Conservation (phyloP, 345 rosid genomes). For the Populus ilicifolia region DNA sequence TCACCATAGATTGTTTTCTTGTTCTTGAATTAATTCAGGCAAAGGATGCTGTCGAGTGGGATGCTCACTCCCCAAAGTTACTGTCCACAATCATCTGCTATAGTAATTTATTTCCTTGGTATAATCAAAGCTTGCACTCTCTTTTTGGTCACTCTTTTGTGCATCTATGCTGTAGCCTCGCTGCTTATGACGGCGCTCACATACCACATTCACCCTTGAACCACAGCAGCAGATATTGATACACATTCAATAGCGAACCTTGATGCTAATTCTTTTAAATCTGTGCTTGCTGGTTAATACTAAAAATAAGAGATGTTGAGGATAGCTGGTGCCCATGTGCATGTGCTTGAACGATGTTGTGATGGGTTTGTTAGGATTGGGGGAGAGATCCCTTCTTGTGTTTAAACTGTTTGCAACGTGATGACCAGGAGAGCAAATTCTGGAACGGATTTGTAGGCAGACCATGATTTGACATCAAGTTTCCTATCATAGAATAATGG, state of each 20-base stretch:
- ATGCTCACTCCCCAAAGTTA: conserved; percentile 18
- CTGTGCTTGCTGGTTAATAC: neutral
- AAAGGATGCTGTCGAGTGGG: conserved; percentile 20
- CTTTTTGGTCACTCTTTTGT: neutral
- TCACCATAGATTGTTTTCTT: conserved; percentile 13
- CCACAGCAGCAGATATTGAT: neutral
- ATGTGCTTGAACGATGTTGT: conserved; percentile 8
- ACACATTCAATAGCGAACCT: neutral
- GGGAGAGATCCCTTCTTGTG: neutral
- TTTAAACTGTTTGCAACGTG: neutral
- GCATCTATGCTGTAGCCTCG: neutral
- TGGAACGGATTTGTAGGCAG: neutral
- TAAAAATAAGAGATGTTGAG: conserved; percentile 6
- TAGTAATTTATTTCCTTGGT: conserved; percentile 29
- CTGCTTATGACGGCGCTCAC: neutral
- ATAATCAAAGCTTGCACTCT: neutral
- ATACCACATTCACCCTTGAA: neutral
- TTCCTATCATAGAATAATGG: neutral
- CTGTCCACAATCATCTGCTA: conserved; percentile 11
- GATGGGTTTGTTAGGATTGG: neutral
- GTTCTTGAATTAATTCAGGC: conserved; percentile 21
- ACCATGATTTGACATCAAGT: neutral
- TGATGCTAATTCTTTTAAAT: neutral
- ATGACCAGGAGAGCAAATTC: neutral
- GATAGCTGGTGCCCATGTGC: conserved; percentile 6